Base-by-base conservation (phyloP, 148 eudicot genomes). In the Talinum fruticosum region DNA sequence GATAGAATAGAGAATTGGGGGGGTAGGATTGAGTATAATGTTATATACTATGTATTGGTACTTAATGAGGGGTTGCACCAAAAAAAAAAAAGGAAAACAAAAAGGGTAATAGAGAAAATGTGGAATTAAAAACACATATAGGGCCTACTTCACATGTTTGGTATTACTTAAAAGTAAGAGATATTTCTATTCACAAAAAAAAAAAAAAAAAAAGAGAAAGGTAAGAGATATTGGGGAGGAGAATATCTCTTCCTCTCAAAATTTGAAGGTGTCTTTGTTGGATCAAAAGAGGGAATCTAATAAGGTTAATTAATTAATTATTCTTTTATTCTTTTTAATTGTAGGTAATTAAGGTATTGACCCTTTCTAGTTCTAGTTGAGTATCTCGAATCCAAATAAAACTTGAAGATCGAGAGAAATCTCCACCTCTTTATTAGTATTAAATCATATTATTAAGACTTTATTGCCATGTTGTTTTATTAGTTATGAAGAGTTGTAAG, bases 101-200 rank as follows among this genome's bases (percentile, higher is more conserved):
- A 16, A 35, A 34, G 15, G 21, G 73, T 23, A 47, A 53, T 44
- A 75, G 66, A 47, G 79, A 76, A 54, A 47, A 80, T 69, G 72
- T 32, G 72, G 19, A 59, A n/a, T n/a, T n/a, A 69, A 36, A 71
- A 28, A 36, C 13, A 23, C 53, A 57, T 47, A 51, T 59, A 8
- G 72, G 73, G 33, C 80, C 80, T 73, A 73, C 80, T 77, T 81
- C 84, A 81, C 84, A 81, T 73, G 84, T 67, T 81, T 81, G 49
- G 72, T 51, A 71, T 38, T 66, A 35, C 37, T 45, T 80, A 21
- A 75, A 75, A 54, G 29, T n/a, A 32, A 80, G 51, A 70, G 49
- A 34, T 1, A 36, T 14, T 21, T n/a, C n/a, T n/a, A n/a, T n/a
- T n/a, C n/a, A n/a, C n/a, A n/a, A n/a, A n/a, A n/a, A n/a, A n/a